These are phyloP conservation scores for Gracilaria caudata DNA, from an alignment of 23 red algal genomes.

Conservation along the genomic window DNA sequence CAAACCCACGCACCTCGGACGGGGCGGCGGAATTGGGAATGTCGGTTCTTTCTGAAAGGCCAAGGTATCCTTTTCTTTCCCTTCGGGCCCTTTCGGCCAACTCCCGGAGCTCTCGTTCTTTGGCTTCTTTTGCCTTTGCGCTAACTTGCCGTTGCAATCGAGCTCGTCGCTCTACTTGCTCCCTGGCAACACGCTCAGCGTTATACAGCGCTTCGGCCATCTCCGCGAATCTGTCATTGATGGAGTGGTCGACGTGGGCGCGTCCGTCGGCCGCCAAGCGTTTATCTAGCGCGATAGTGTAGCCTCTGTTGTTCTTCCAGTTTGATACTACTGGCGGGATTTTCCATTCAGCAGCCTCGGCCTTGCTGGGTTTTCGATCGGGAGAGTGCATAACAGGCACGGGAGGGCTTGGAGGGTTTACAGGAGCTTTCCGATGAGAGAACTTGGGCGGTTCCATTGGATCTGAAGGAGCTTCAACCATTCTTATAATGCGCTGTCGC, in stretches of 20 bases:
- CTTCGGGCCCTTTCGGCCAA: constrained; percentile 76
- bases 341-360: constrained; percentile 76
- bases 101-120: constrained; percentile 80
- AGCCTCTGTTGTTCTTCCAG: constrained; percentile 97
- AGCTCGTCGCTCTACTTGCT: constrained; percentile 81
- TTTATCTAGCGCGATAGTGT: constrained; percentile 91
- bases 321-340: constrained; percentile 86
- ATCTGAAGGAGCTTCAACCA: constrained; percentile 75
- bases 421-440: constrained; percentile 74
- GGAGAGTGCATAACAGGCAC: constrained; percentile 92
- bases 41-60: constrained; percentile 50
- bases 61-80: constrained; percentile 61
- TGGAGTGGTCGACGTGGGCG: constrained; percentile 51
- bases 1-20: constrained; percentile 11
- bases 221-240: constrained; percentile 77
- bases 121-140: constrained; percentile 50
- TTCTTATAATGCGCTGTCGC: constrained; percentile 71
- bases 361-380: constrained; percentile 70
- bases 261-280: constrained; percentile 80
- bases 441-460: constrained; percentile 80
- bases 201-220: constrained; percentile 83
- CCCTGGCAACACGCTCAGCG: constrained; percentile 77
- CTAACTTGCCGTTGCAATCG: constrained; percentile 60
- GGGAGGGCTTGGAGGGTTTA: constrained; percentile 78
- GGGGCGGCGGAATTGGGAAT: constrained; percentile 9